Percentiles rank a stretch among this genome's conserved stretches.
Conservation (phyloP, 1,284 basidiomycete genomes). For the Anthracocystis setariae region DNA sequence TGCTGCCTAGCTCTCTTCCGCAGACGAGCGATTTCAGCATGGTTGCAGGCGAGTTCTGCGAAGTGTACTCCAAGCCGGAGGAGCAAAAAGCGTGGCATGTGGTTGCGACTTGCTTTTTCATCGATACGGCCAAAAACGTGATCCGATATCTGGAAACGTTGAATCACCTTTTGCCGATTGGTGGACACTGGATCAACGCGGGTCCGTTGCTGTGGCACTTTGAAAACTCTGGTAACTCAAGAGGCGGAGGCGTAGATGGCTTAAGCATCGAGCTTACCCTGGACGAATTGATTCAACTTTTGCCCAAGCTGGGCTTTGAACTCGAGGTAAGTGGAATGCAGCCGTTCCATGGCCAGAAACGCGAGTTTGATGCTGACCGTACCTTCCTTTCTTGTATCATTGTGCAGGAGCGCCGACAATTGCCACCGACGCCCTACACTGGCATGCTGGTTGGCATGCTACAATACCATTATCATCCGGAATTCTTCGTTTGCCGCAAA, state of each 20-base stretch:
- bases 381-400: neutral
- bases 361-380: neutral
- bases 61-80: slow-evolving; percentile 68
- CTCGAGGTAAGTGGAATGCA: slow-evolving; percentile 74
- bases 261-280: slow-evolving; percentile 81
- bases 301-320: slow-evolving; percentile 81
- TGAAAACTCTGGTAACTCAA: slow-evolving; percentile 77
- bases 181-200: slow-evolving; percentile 67
- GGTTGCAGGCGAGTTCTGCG: slow-evolving; percentile 65
- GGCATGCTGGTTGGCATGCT: slow-evolving; percentile 85
- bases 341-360: neutral
- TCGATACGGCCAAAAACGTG: slow-evolving; percentile 78
- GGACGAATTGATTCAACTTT: slow-evolving; percentile 84
- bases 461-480: slow-evolving; percentile 82
- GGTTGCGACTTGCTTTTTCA: slow-evolving; percentile 95
- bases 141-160: slow-evolving; percentile 64
- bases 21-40: slow-evolving; percentile 63
- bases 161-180: slow-evolving; percentile 58
- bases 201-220: slow-evolving; percentile 96
- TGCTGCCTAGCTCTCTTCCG: slow-evolving; percentile 55
- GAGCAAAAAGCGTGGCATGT: slow-evolving; percentile 85
- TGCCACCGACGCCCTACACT: slow-evolving; percentile 84
- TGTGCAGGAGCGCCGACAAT: slow-evolving; percentile 80
- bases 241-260: slow-evolving; percentile 16
- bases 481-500: slow-evolving; percentile 67